These are phyloP conservation scores for Ustilago bromivora DNA, from an alignment of 1,284 basidiomycete species.

Conservation along the genomic window DNA sequence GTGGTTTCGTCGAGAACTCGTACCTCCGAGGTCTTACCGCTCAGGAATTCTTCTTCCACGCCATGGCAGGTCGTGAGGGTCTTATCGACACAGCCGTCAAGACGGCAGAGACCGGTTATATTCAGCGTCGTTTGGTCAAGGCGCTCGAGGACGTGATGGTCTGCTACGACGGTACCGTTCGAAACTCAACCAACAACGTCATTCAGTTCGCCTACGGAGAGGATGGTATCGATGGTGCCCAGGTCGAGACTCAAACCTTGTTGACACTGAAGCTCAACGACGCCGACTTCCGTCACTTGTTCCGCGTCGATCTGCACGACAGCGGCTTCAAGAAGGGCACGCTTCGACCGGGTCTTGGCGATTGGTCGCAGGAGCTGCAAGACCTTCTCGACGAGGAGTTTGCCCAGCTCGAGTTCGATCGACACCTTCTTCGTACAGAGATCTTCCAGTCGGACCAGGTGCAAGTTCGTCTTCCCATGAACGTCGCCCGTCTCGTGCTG, in stretches of 20 bases:
- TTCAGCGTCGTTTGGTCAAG: constrained; percentile 97
- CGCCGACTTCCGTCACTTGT: constrained; percentile 87
- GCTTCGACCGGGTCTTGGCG: constrained; percentile 93
- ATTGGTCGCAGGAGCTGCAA: constrained; percentile 87
- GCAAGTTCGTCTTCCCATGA: constrained; percentile 75
- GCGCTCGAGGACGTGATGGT: constrained; percentile 98
- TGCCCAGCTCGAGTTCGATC: constrained; percentile 80
- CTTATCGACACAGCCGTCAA: constrained; percentile 99
- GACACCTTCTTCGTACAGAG: constrained; percentile 80
- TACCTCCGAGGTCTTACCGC: constrained; percentile 96
- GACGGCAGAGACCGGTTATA: constrained; percentile 99
- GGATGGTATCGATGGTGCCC: constrained; percentile 98
- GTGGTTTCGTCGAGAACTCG: constrained; percentile 99
- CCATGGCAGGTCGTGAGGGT: constrained; percentile 99
- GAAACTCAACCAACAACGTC: constrained; percentile 81
- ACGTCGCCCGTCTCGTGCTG: constrained; percentile 91
- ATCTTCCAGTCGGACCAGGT: constrained; percentile 80
- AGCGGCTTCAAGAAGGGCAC: constrained; percentile 74
- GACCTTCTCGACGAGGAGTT: constrained; percentile 90
- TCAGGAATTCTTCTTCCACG: constrained; percentile 99
- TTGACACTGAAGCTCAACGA: constrained; percentile 88
- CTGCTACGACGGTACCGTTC: constrained; percentile 96
- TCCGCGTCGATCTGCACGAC: constrained; percentile 86
- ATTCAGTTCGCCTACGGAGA: constrained; percentile 98
- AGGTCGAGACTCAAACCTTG: constrained; percentile 93